Percentiles rank a stretch among this genome's conserved stretches.
Conservation (phyloP, 257 asterid species). For the Mentha longifolia region DNA sequence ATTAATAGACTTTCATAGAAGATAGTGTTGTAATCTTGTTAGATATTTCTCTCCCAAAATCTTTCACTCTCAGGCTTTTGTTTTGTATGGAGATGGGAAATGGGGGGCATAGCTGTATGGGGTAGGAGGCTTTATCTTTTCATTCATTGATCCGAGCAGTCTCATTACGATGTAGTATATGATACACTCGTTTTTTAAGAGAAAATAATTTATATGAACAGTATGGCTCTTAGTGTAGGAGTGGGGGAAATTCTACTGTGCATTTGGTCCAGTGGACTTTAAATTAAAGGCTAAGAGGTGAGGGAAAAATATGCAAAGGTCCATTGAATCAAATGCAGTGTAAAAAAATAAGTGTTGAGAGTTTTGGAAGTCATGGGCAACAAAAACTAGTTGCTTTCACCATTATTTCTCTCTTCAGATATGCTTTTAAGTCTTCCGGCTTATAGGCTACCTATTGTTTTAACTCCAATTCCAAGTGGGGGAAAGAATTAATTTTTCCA, state of each 20-base stretch:
- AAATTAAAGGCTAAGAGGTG: constrained; percentile 15
- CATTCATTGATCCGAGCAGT: constrained; percentile 43
- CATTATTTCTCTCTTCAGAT: constrained; percentile 30
- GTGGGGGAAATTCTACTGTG: constrained; percentile 22
- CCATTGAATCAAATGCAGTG: constrained; percentile 27
- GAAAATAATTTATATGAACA: constrained; percentile 14
- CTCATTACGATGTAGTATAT: constrained; percentile 30
- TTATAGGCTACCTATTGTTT: constrained; percentile 31
- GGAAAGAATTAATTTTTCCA: constrained; percentile 33
- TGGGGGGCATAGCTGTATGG: constrained; percentile 50
- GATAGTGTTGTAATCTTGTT: background rate
- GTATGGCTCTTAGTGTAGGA: constrained; percentile 23
- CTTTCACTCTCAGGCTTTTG: constrained; percentile 9
- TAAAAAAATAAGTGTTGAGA: background rate
- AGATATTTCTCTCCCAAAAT: constrained; percentile 24
- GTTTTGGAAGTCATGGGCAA: constrained; percentile 49
- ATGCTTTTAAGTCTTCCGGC: constrained; percentile 30
- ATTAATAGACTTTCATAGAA: too few relatives aligned
- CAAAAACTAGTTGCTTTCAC: constrained; percentile 50
- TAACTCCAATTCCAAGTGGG: constrained; percentile 41
- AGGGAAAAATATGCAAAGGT: constrained; percentile 1
- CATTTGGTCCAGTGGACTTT: constrained; percentile 22
- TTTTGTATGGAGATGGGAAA: constrained; percentile 33
- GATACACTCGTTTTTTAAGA: background rate
- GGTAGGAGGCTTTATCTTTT: constrained; percentile 35